Evolutionary conservation across 1,139 yeast genomes (phyloP).

Genomic region (Blastobotrys raffinosifermentans): DNA sequence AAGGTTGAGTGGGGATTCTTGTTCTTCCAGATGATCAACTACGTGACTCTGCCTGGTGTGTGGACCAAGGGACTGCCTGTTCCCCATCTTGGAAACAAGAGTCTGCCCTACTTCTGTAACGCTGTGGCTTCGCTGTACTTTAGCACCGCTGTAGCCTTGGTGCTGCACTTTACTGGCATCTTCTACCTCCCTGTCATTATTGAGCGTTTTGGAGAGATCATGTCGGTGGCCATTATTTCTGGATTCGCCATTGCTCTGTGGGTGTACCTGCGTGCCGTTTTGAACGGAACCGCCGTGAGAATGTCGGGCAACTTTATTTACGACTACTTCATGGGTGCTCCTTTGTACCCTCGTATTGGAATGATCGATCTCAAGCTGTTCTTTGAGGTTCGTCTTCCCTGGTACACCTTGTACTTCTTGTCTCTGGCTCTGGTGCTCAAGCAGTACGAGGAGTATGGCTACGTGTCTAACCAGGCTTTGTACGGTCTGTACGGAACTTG

Average conservation of each 20-base stretch:
- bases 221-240: conserved; percentile 80
- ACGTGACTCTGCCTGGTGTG: conserved; percentile 86
- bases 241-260: conserved; percentile 70
- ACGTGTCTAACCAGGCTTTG: conserved; percentile 67
- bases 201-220: conserved; percentile 82
- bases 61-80: conserved; percentile 95
- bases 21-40: conserved; percentile 64
- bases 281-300: conserved; percentile 53
- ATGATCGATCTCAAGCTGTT: conserved; percentile 91
- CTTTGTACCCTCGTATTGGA: conserved; percentile 92
- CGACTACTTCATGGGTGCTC: conserved; percentile 96
- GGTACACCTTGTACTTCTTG: conserved; percentile 84
- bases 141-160: conserved; percentile 51
- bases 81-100: conserved; percentile 68
- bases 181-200: conserved; percentile 69
- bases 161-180: conserved; percentile 64
- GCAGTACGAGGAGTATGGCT: conserved; percentile 79
- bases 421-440: conserved; percentile 67
- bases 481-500: conserved; percentile 80
- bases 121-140: conserved; percentile 81
- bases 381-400: conserved; percentile 93
- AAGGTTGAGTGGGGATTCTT: conserved; percentile 64
- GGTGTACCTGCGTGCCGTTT: conserved; percentile 51
- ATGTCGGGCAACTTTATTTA: conserved; percentile 89
- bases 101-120: conserved; percentile 88